A percentile compares a stretch with the other conserved stretches of the same genome.
Evolutionary conservation across 2,329 filamentous ascomycete species (phyloP).

Genomic region (Microcyclospora tardicrescens): DNA sequence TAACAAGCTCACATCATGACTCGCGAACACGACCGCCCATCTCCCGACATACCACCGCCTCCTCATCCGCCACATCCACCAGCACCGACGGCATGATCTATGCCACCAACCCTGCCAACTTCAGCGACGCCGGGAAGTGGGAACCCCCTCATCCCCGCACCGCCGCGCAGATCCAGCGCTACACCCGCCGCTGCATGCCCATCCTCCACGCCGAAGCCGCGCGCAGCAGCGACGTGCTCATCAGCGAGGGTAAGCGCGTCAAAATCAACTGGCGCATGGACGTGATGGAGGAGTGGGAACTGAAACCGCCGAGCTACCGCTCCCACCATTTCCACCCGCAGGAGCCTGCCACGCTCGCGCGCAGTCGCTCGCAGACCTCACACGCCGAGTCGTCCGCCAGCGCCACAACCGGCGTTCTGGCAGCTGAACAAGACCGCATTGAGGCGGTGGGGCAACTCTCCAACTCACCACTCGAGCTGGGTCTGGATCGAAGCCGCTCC

Average conservation of each 20-base stretch:
- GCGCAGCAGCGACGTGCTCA: slow-evolving; percentile 34
- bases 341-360: not conserved
- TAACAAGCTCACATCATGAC: slow-evolving; percentile 1
- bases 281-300: slow-evolving; percentile 28
- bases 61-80: slow-evolving; percentile 8
- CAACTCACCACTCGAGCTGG: too few species aligned
- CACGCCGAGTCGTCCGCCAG: too few species aligned
- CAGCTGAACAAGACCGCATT: too few species aligned
- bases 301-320: slow-evolving; percentile 33
- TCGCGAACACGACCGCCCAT: slow-evolving; percentile 9
- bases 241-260: slow-evolving; percentile 28
- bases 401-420: too few species aligned
- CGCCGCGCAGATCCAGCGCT: slow-evolving; percentile 28
- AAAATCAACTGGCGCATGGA: slow-evolving; percentile 32
- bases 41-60: slow-evolving; percentile 14
- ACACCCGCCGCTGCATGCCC: slow-evolving; percentile 35
- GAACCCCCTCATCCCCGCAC: slow-evolving; percentile 21
- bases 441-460: too few species aligned
- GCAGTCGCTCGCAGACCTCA: too few species aligned
- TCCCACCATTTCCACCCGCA: slow-evolving; percentile 22
- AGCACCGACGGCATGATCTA: slow-evolving; percentile 21
- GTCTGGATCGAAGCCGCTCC: too few species aligned
- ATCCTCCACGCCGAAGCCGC: slow-evolving; percentile 31
- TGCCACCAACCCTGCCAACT: slow-evolving; percentile 18
- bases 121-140: slow-evolving; percentile 23